phyloP scores from a whole-genome alignment of 768 basidiomycete species.

The Termitomyces sp. region DNA sequence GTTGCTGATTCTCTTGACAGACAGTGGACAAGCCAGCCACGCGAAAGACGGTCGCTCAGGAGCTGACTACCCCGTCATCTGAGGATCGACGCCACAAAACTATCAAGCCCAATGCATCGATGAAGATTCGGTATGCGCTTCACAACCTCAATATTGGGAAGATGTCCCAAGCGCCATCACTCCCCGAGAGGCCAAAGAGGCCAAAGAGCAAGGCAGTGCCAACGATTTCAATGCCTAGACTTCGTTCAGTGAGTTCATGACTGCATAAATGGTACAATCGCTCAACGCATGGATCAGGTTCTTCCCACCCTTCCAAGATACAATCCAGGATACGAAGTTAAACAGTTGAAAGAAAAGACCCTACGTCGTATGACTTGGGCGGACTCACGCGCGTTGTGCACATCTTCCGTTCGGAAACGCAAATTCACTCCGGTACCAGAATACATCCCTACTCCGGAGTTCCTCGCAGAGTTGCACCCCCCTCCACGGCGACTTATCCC shows the following conservation, averaged over 20 bases:
- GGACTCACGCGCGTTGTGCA: slow-evolving; percentile 7
- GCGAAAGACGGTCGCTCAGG: not conserved
- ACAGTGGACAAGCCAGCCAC: not conserved
- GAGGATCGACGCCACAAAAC: not conserved
- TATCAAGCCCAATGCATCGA: not conserved
- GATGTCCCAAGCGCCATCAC: not conserved
- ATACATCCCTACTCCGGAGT: not conserved
- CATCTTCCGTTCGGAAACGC: slow-evolving; percentile 7
- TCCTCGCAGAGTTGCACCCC: not conserved
- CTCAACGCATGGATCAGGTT: not conserved
- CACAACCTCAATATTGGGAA: not conserved
- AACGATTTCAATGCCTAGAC: not conserved
- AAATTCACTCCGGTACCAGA: not conserved
- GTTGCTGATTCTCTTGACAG: not conserved
- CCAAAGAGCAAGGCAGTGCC: not conserved
- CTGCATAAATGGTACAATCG: too few species aligned
- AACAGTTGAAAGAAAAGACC: not conserved
- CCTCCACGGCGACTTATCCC: not conserved
- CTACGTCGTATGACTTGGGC: slow-evolving; percentile 12
- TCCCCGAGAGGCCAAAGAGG: not conserved
- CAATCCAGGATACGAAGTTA: slow-evolving; percentile 4
- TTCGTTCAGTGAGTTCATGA: slow-evolving; percentile 1
- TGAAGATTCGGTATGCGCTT: not conserved
- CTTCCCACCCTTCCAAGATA: slow-evolving; percentile 7
- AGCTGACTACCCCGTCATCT: not conserved